phyloP scores from a whole-genome alignment of 495 filamentous ascomycete genomes.

The Tricharina praecox region DNA sequence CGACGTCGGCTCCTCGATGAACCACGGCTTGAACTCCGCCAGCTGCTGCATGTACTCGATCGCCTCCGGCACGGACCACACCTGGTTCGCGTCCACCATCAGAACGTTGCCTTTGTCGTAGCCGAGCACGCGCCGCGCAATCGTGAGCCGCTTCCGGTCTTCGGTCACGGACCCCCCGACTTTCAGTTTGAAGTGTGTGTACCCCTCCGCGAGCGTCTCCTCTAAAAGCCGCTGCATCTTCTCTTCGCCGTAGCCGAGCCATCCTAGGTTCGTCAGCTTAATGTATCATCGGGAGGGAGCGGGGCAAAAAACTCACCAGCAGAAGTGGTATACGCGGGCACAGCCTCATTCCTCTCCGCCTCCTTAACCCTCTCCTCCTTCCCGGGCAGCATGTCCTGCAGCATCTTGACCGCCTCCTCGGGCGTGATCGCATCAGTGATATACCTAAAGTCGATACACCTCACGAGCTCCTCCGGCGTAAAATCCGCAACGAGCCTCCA shows the following conservation, averaged over 20 bases:
- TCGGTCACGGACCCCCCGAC: constrained; percentile 57
- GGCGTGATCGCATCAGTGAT: constrained; percentile 87
- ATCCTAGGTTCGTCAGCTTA: constrained; percentile 30
- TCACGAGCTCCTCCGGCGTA: constrained; percentile 68
- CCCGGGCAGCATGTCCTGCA: constrained; percentile 42
- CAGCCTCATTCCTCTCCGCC: constrained; percentile 51
- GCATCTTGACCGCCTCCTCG: constrained; percentile 58
- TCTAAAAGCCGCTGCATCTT: constrained; percentile 59
- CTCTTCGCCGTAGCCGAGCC: constrained; percentile 81
- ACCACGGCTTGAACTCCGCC: constrained; percentile 78
- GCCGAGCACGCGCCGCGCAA: constrained; percentile 68
- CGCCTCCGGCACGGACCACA: constrained; percentile 84
- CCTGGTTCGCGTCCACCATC: constrained; percentile 93
- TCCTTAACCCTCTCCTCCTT: constrained; percentile 53
- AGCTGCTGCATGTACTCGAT: constrained; percentile 75
- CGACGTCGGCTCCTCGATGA: constrained; percentile 93
- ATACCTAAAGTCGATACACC: constrained; percentile 83
- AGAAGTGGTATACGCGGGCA: constrained; percentile 80
- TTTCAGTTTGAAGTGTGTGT: constrained; percentile 83
- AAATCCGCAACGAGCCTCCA: constrained; percentile 84
- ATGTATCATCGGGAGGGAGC: neutral
- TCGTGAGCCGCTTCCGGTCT: constrained; percentile 49
- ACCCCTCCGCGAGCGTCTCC: constrained; percentile 58
- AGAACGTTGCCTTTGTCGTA: constrained; percentile 74
- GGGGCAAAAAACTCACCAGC: constrained; percentile 33